Evolutionary conservation across 2,329 filamentous ascomycete genomes (phyloP).

Genomic region (Fusarium sp.): DNA sequence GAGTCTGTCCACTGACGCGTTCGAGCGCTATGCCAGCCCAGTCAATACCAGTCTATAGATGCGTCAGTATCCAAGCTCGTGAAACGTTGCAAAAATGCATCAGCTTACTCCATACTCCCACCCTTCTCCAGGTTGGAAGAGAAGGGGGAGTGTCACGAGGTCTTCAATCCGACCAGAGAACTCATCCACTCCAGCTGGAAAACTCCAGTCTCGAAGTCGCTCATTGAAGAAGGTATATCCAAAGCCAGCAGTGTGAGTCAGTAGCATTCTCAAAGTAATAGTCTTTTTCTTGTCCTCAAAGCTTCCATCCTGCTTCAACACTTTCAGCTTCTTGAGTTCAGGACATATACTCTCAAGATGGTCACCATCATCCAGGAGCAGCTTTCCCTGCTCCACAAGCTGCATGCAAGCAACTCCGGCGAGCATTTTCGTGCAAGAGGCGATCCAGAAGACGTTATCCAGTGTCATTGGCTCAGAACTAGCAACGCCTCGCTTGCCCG

Average conservation of each 20-base stretch:
- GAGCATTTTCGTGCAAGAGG: slow-evolving; percentile 68
- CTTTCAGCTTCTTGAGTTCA: slow-evolving; percentile 60
- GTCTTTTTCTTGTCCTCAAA: slow-evolving; percentile 57
- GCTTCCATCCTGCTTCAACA: slow-evolving; percentile 54
- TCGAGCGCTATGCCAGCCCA: slow-evolving; percentile 65
- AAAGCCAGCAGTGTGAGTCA: slow-evolving; percentile 67
- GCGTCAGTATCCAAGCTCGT: background rate
- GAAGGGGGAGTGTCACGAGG: slow-evolving; percentile 60
- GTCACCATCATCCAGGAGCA: slow-evolving; percentile 60
- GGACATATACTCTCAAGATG: slow-evolving; percentile 60
- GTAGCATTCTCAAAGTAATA: slow-evolving; percentile 68
- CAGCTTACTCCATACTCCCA: slow-evolving; percentile 69
- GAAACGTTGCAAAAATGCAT: background rate
- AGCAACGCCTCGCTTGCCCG: slow-evolving; percentile 58
- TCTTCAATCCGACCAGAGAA: slow-evolving; percentile 65
- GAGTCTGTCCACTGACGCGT: slow-evolving; percentile 54
- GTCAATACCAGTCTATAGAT: slow-evolving; percentile 59
- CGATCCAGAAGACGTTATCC: slow-evolving; percentile 70
- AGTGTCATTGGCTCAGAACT: slow-evolving; percentile 64
- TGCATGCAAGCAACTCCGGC: slow-evolving; percentile 66
- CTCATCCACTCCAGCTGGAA: slow-evolving; percentile 66
- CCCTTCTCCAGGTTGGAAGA: slow-evolving; percentile 71
- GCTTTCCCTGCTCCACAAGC: slow-evolving; percentile 62
- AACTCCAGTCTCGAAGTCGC: slow-evolving; percentile 57
- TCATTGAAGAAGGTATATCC: slow-evolving; percentile 67